Conservation (phyloP, 139 green algal species). For the Chlorella ohadii region DNA sequence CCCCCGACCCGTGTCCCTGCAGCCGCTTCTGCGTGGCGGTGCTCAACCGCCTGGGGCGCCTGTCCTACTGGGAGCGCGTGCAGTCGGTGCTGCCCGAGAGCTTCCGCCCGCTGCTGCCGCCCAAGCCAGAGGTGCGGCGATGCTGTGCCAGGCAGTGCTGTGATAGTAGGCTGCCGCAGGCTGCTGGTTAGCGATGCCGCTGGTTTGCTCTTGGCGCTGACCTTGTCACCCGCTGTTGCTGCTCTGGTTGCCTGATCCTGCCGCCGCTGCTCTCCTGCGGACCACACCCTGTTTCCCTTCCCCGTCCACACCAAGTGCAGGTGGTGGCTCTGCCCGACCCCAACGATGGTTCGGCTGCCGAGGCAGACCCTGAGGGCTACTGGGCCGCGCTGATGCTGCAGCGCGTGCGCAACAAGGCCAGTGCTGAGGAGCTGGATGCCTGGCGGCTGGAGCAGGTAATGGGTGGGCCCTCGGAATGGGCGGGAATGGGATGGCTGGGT, state of each 20-base stretch:
- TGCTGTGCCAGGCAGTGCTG: too few species aligned
- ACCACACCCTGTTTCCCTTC: background rate
- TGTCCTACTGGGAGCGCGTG: conserved; percentile 67
- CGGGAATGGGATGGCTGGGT: too few species aligned
- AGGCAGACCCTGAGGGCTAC: conserved; percentile 27
- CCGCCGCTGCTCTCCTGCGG: too few species aligned
- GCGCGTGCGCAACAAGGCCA: conserved; percentile 40
- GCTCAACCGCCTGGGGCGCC: conserved; percentile 71
- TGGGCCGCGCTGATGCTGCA: conserved; percentile 54
- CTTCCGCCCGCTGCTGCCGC: conserved; percentile 69
- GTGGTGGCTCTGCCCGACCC: conserved; percentile 54
- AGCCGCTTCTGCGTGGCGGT: conserved; percentile 66
- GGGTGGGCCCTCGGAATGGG: too few species aligned
- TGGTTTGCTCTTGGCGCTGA: too few species aligned
- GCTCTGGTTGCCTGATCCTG: too few species aligned
- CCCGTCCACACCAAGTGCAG: background rate
- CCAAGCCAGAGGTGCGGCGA: conserved; percentile 43
- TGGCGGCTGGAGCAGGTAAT: conserved; percentile 31
- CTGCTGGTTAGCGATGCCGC: too few species aligned
- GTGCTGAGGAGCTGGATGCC: conserved; percentile 29
- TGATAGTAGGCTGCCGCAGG: too few species aligned
- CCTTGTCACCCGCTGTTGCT: too few species aligned
- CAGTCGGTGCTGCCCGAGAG: conserved; percentile 54
- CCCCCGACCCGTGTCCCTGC: background rate
- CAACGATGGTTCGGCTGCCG: background rate